Evolutionary conservation across 805 yeast genomes (phyloP), one percentile per base, ranked within the genome.

Genomic region (Barnettozyma populi): DNA sequence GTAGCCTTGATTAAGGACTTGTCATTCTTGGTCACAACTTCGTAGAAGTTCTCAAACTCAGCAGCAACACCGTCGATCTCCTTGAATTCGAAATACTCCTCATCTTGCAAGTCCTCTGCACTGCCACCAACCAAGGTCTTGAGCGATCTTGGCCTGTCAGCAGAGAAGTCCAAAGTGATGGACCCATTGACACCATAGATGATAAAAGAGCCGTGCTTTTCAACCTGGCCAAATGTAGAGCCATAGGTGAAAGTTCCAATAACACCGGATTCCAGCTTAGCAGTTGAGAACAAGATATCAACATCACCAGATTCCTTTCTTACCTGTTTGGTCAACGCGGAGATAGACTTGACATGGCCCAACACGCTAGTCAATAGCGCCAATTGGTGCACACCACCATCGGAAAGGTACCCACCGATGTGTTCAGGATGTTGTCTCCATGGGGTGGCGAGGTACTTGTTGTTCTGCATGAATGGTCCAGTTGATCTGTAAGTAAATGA

Each of bases 381-480:
- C 64, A 90, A 71, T 66, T 90, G 97, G 68, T 92, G 98, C 21
- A 92, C 98, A 63, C 97, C 98, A 60, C 97, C 97, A 61, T 92
- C 98, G 49, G 92, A 83, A 58, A 92, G 72, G 67, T 74, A 90
- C 0, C 97, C 97, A 46, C 98, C 98, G 55, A 90, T 78, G 63
- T 92, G 97, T 66, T 88, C 83, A 29, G 98, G 97, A 42, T 82
- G 74, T 63, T 77, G 79, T 75, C 97, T 84, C 98, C 98, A 92
- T 14, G 82, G 47, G 2, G 97, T 90, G 20, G 70, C 64, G 50
- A 80, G 62, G 60, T 85, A 86, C 61, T 83, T 79, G 68, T 76
- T 81, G 48, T 68, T 59, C 27, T 70, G 71, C 54, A 78, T 75
- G 72, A 82, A 86, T 9, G 88, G 78, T 24, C 94, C 94, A 3